Evolutionary conservation across 2,329 filamentous ascomycete genomes (phyloP).

Genomic region (Ceratocystis papillata): DNA sequence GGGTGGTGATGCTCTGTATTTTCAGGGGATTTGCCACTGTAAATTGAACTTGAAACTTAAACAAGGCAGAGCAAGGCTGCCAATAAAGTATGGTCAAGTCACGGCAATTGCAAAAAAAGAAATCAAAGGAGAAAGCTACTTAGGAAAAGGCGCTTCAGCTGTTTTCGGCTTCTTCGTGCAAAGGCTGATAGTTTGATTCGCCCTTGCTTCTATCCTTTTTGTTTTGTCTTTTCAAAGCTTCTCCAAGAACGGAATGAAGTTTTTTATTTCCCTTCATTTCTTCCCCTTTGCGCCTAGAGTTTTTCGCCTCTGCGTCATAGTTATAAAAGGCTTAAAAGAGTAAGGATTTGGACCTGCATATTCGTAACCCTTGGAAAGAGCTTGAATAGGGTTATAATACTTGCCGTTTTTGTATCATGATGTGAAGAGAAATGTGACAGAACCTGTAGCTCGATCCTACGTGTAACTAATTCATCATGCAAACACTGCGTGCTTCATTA

Average conservation of each 20-base stretch:
- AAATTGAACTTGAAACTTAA: not conserved
- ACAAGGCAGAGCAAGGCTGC: not conserved
- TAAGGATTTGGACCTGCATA: slow-evolving; percentile 8
- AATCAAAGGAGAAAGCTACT: not conserved
- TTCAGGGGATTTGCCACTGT: slow-evolving; percentile 7
- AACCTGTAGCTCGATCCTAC: not conserved
- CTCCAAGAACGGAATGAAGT: slow-evolving; percentile 5
- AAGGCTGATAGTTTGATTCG: not conserved
- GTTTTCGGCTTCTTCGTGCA: not conserved
- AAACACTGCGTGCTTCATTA: not conserved
- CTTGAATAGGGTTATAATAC: not conserved
- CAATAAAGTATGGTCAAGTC: not conserved
- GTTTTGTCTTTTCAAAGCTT: not conserved
- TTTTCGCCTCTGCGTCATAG: slow-evolving; percentile 11
- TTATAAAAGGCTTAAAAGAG: not conserved
- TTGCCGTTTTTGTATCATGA: not conserved
- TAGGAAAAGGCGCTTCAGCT: not conserved
- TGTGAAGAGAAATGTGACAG: not conserved
- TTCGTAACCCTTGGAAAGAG: not conserved
- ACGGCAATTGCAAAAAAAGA: not conserved
- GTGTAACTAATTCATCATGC: not conserved
- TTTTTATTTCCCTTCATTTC: not conserved
- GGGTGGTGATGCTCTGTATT: not conserved
- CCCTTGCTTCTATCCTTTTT: not conserved
- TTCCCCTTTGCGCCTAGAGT: not conserved